Base-by-base conservation (phyloP, 345 rosid species). In the Salix koriyanagi region DNA sequence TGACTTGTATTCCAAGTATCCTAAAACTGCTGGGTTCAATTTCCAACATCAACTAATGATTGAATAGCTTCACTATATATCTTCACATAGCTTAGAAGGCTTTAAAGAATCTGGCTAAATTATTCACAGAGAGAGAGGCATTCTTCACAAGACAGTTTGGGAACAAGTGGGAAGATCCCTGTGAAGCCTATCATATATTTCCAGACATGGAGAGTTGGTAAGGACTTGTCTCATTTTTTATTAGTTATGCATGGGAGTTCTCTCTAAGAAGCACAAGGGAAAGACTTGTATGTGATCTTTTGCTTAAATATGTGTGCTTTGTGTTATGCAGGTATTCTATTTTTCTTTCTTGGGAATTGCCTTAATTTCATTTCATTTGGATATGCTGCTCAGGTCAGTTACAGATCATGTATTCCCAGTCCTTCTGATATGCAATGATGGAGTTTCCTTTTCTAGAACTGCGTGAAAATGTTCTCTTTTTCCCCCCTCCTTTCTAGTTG, bases 191-290 rank as follows among this genome's bases (percentile, higher is more conserved):
- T 96, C 75, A 86, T 91, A 76, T 70, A 93, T 88, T 93, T 90
- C 79, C 99, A 93, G 74, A 87, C 96, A 37, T 96, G 99, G 99
- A 91, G 98, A 93, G 88, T 96, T 81, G 99, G 99, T 96, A 88
- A 72, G 82, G 75, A 81, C 76, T 80, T 23, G 64, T 80, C 83
- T 79, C 69, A 30, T 75, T 37, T 39, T 56, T 30, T 69, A 39
- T 76, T 21, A 61, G 70, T 78, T 62, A 6, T 15, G 30, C 48
- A 2, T 26, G 18, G 61, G 67, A 19, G 42, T 70, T 62, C 12
- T 68, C 18, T 54, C 73, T 70, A 80, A 30, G 14, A 39, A 14
- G 16, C 26, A 26, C 39, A 44, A 56, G 23, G 56, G 34, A 25
- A 23, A 71, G 42, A 30, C 46, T 54, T 74, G 54, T 75, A 30